Conservation (phyloP, 225 moss, liverwort and hornwort species). For the Marchantia polymorpha region DNA sequence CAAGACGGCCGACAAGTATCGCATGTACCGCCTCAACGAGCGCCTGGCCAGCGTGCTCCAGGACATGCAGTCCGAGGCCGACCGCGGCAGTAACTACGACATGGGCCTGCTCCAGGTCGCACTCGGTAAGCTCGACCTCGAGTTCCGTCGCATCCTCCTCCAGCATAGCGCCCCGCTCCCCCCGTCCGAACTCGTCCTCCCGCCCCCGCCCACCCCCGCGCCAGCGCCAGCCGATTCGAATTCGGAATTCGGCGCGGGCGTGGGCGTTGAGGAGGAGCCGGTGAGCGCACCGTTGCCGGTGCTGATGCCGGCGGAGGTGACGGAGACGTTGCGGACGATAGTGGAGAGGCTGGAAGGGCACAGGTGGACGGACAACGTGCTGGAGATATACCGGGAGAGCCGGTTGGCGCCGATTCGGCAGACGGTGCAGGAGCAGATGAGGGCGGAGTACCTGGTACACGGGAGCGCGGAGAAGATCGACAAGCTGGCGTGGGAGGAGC, state of each 20-base stretch:
- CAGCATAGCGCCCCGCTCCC: conserved; percentile 48
- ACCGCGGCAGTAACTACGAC: conserved; percentile 27
- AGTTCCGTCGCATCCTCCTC: conserved; percentile 59
- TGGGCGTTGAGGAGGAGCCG: conserved; percentile 30
- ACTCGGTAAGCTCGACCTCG: conserved; percentile 64
- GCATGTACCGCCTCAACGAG: conserved; percentile 55
- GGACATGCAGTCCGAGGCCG: conserved; percentile 23
- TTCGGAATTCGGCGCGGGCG: conserved; percentile 1
- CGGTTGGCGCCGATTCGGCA: conserved; percentile 50
- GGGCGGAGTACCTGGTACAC: conserved; percentile 47
- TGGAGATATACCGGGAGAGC: conserved; percentile 60
- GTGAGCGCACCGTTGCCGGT: conserved; percentile 19
- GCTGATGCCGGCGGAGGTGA: conserved; percentile 42
- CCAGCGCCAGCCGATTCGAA: conserved; percentile 24
- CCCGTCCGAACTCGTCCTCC: conserved; percentile 44
- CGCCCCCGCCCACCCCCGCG: not conserved
- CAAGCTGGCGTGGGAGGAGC: conserved; percentile 65
- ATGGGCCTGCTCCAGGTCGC: conserved; percentile 63
- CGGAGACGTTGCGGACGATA: conserved; percentile 64
- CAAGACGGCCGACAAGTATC: conserved; percentile 50
- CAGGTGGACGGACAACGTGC: conserved; percentile 55
- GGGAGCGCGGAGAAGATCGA: conserved; percentile 52
- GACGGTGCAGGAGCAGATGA: conserved; percentile 52
- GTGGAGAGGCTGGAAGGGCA: conserved; percentile 57
- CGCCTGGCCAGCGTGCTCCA: conserved; percentile 26